Evolutionary conservation across 345 rosid species (phyloP).

Genomic region (Abelmoschus esculentus): DNA sequence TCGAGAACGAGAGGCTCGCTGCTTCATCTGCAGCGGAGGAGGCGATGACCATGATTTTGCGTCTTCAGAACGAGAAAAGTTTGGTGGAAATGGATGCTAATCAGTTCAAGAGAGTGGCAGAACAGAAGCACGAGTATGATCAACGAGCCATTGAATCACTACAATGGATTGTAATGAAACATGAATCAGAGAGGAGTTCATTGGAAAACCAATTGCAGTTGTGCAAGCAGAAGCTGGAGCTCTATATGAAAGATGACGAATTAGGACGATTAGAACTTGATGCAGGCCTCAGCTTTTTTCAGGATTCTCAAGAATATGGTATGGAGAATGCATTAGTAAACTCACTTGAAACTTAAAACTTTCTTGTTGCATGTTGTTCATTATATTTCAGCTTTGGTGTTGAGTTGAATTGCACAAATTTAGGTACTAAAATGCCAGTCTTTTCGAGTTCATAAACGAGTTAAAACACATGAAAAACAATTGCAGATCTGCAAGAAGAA

Average conservation of each 20-base stretch:
- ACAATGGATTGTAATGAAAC: conserved; percentile 44
- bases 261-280: conserved; percentile 18
- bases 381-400: background rate
- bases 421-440: background rate
- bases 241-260: conserved; percentile 19
- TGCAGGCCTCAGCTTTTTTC: conserved; percentile 7
- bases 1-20: conserved; percentile 70
- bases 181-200: conserved; percentile 30
- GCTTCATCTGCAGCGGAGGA: conserved; percentile 66
- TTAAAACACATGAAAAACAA: background rate
- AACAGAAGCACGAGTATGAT: conserved; percentile 47
- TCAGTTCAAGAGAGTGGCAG: conserved; percentile 46
- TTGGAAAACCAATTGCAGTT: conserved; percentile 30
- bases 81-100: conserved; percentile 48
- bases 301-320: conserved; percentile 15
- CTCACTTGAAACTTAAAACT: conserved; percentile 18
- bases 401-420: background rate
- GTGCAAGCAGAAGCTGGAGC: conserved; percentile 22
- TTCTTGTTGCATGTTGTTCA: conserved; percentile 7
- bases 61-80: conserved; percentile 67
- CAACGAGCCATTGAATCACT: conserved; percentile 51
- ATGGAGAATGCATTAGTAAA: conserved; percentile 11
- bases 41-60: conserved; percentile 79
- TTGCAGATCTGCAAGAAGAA: too few relatives aligned
- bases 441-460: background rate